phyloP scores from a whole-genome alignment of 345 rosid genomes.

The Rhizophora apiculata region DNA sequence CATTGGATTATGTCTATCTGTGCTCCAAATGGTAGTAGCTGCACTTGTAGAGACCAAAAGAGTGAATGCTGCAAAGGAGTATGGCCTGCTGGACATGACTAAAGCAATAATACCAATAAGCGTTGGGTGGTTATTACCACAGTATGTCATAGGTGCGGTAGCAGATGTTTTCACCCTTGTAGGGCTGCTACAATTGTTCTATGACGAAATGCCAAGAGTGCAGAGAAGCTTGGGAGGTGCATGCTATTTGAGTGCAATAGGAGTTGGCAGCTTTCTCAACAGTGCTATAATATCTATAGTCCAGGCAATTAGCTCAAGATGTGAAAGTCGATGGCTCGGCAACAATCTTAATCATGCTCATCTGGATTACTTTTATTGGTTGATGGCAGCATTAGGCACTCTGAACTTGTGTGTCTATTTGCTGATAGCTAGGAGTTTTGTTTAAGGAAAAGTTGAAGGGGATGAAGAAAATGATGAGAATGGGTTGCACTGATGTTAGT shows the following conservation, averaged over 20 bases:
- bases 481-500: no score
- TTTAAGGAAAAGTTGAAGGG: slow-evolving; percentile 46
- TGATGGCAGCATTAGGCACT: slow-evolving; percentile 60
- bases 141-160: slow-evolving; percentile 52
- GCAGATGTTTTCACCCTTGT: slow-evolving; percentile 64
- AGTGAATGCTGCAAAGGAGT: slow-evolving; percentile 43
- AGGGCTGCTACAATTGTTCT: slow-evolving; percentile 80
- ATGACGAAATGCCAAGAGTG: slow-evolving; percentile 72
- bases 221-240: slow-evolving; percentile 90
- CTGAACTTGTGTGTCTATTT: slow-evolving; percentile 47
- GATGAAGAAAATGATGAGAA: no score
- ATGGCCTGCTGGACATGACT: slow-evolving; percentile 52
- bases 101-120: slow-evolving; percentile 61
- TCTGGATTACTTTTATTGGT: slow-evolving; percentile 63
- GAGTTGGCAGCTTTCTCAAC: slow-evolving; percentile 73
- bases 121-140: slow-evolving; percentile 78
- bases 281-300: slow-evolving; percentile 48
- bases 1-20: slow-evolving; percentile 56
- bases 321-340: slow-evolving; percentile 48
- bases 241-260: slow-evolving; percentile 50
- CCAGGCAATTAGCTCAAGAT: slow-evolving; percentile 39
- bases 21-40: slow-evolving; percentile 54
- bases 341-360: slow-evolving; percentile 61
- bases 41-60: slow-evolving; percentile 62
- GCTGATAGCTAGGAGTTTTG: slow-evolving; percentile 49